Percentiles rank a stretch among this genome's conserved stretches.
These are phyloP conservation scores for Gracilaria gracilis DNA, from an alignment of 23 red algal species.

Conservation along the genomic window DNA sequence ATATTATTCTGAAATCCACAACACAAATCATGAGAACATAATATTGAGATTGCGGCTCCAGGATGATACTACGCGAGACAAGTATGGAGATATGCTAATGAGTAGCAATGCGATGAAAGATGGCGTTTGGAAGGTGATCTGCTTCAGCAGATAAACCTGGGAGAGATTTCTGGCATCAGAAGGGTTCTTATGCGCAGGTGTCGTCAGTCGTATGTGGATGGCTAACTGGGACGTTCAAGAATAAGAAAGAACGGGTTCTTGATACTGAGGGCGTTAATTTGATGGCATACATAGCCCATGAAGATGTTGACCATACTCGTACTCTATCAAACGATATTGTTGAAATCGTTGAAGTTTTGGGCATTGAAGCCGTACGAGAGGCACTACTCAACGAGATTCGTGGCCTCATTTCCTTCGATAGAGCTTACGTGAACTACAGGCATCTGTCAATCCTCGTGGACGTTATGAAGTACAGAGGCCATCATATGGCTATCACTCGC, in stretches of 20 bases:
- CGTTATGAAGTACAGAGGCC: constrained; percentile 94
- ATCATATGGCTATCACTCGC: constrained; percentile 91
- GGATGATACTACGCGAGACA: constrained; percentile 58
- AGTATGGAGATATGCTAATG: constrained; percentile 61
- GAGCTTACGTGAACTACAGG: constrained; percentile 94
- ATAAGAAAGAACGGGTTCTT: constrained; percentile 89
- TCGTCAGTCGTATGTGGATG: constrained; percentile 60
- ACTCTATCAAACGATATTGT: constrained; percentile 95
- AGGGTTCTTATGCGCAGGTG: constrained; percentile 94
- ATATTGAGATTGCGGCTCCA: constrained; percentile 88
- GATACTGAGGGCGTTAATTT: constrained; percentile 98
- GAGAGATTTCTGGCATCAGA: constrained; percentile 85
- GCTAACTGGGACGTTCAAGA: constrained; percentile 61
- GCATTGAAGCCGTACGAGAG: constrained; percentile 92
- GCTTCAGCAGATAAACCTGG: constrained; percentile 80
- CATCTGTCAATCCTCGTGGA: constrained; percentile 95
- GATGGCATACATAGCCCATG: constrained; percentile 86
- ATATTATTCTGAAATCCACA: constrained; percentile 75
- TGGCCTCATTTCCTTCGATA: constrained; percentile 94
- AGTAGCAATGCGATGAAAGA: constrained; percentile 32
- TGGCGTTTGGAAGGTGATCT: constrained; percentile 84
- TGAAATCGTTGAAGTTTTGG: constrained; percentile 93
- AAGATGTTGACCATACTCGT: constrained; percentile 87
- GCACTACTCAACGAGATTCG: constrained; percentile 89
- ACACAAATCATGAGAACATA: constrained; percentile 92